Base-by-base conservation (phyloP, 345 rosid genomes). In the Euphorbia tirucalli region DNA sequence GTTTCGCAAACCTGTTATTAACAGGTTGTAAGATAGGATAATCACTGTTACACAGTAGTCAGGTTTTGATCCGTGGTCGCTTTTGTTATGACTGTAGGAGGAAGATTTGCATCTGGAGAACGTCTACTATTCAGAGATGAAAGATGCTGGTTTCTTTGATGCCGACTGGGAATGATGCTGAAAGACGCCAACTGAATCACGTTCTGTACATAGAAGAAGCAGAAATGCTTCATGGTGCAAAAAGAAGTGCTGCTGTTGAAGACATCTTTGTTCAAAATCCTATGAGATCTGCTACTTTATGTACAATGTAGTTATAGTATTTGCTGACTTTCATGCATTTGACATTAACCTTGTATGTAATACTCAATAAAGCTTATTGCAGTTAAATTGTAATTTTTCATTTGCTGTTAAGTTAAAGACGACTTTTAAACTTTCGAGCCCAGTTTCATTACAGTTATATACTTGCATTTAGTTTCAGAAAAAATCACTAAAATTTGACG, bases 121-220 rank as follows among this genome's bases (percentile, higher is more conserved):
- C 72, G 91, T 85, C 22, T 87, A 88, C 87, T 93, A 91, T 85
- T 93, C 98, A 3, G 97, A 93, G 79, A 91, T 91, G 98, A 90
- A 90, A 79, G 97, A 93, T 80, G 98, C 96, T 1, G 98, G 96
- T 41, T 91, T 89, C 81, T 93, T 90, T 57, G 97, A 91, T 65
- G 84, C 82, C 25, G 98, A 88, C 31, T 93, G 98, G 98, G 94
- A 88, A 39, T 93, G 84, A 80, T 25, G 69, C n/a, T 22, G 10
- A 8, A 24, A 57, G 11, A 16, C 16, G 14, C 16, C 30, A 7
- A 7, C 15, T n/a, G 28, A 59, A 35, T 39, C 8, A 2, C 0
- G 2, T 0, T 71, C 15, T 72, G 57, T 65, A 55, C n/a, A 64
- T 75, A 70, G 9, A 18, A 41, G 58, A 18, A 54, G 58, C 21